Percentiles rank a stretch among this genome's conserved stretches.
These are phyloP conservation scores for Hymenoscyphus occultus DNA, from an alignment of 2,329 filamentous ascomycete species.

Conservation along the genomic window DNA sequence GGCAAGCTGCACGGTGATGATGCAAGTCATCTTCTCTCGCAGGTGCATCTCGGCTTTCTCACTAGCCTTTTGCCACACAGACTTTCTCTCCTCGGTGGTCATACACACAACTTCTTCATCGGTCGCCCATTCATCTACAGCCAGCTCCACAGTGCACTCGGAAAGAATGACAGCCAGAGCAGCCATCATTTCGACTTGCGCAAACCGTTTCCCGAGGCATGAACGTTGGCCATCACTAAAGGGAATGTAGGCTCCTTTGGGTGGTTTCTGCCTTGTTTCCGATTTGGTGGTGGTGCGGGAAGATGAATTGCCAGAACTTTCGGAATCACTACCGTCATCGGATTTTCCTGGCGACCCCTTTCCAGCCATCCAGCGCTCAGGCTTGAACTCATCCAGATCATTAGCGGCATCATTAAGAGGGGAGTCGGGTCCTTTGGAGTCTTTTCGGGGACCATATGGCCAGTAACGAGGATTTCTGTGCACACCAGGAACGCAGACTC, in stretches of 20 bases:
- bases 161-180: constrained; percentile 24
- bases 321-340: constrained; percentile 26
- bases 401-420: constrained; percentile 33
- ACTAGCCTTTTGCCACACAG: constrained; percentile 16
- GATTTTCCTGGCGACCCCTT: background rate
- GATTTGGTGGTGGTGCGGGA: background rate
- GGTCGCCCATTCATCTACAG: constrained; percentile 18
- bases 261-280: constrained; percentile 46
- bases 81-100: constrained; percentile 11
- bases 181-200: constrained; percentile 34
- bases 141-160: constrained; percentile 20
- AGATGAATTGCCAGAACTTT: constrained; percentile 16
- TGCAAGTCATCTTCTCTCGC: constrained; percentile 12
- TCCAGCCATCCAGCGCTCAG: constrained; percentile 64
- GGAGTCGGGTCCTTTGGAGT: constrained; percentile 35
- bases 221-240: constrained; percentile 57
- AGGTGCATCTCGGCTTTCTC: constrained; percentile 15
- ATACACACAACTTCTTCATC: constrained; percentile 16
- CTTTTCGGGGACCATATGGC: constrained; percentile 45
- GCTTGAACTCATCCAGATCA: constrained; percentile 66
- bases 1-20: constrained; percentile 18
- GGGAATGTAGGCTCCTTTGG: constrained; percentile 53
- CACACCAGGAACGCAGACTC: constrained; percentile 52
- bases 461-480: constrained; percentile 72
- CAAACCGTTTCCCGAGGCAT: constrained; percentile 35